Conservation (phyloP, 768 basidiomycete genomes). For the Kwoniella sp. region DNA sequence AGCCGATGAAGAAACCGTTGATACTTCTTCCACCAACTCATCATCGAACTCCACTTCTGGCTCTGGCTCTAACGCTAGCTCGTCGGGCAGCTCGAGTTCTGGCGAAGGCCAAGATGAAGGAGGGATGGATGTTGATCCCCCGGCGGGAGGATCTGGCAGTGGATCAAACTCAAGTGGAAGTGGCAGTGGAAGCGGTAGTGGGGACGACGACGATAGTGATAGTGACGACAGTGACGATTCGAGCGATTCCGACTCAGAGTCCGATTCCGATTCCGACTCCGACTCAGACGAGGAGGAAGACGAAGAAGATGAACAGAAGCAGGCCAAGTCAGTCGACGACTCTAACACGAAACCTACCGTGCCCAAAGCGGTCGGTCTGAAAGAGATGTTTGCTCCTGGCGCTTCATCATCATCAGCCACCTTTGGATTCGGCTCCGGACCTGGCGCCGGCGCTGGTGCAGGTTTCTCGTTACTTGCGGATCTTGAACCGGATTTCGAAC, state of each 20-base stretch:
- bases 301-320: constrained; percentile 10
- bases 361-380: constrained; percentile 15
- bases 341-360: constrained; percentile 6
- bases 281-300: constrained; percentile 18
- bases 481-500: constrained; percentile 50
- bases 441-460: neutral
- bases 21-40: neutral
- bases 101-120: constrained; percentile 20
- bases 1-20: constrained; percentile 1
- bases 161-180: constrained; percentile 17
- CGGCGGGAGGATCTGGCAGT: constrained; percentile 9
- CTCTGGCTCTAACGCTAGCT: neutral
- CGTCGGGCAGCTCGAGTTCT: too few relatives aligned
- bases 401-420: constrained; percentile 8
- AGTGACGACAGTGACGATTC: constrained; percentile 17
- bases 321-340: neutral
- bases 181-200: constrained; percentile 9
- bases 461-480: constrained; percentile 49
- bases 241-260: constrained; percentile 2
- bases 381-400: constrained; percentile 31
- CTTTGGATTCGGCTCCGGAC: constrained; percentile 10
- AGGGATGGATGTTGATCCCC: constrained; percentile 24
- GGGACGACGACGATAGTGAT: constrained; percentile 17
- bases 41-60: neutral
- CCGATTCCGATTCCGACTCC: constrained; percentile 9